Base-by-base conservation (phyloP, 148 eudicot species). In the Fagopyrum tataricum region DNA sequence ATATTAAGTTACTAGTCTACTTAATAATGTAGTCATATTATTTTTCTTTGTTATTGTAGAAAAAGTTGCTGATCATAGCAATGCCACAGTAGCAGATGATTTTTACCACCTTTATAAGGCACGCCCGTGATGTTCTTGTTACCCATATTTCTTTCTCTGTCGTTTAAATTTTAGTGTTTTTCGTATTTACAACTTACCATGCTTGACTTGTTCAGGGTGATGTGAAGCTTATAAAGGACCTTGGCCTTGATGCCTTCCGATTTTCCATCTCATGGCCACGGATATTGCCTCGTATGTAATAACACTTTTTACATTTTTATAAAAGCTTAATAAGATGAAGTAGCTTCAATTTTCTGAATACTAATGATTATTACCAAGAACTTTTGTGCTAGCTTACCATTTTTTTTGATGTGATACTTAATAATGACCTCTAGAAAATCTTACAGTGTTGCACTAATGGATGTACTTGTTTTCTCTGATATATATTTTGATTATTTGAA, bases 251-350 rank as follows among this genome's bases (percentile, higher is more conserved):
- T 40, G 69, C 69, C 40, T 64, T 64, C 15, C 18, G 69, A 64
- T 64, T 64, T 17, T 64, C 69, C 69, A 64, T 64, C 44, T 64
- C 69, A 24, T 64, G 69, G 69, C 42, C 69, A 64, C 69, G 69
- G 11, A 14, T 64, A 12, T 37, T 64, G 43, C 69, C 69, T 64
- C 20, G 69, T 64, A 64, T 26, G 69, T 15, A 51, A 51, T 18
- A 10, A 53, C 24, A 53, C 9, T n/a, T 53, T 7, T 18, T 53
- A 15, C 5, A 17, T 14, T 52, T 13, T 21, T 52, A 4, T n/a
- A 52, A 44, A 6, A 6, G 7, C 7, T 44, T 6, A 10, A 0
- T 44, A 2, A 10, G 0, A 6, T 10, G 1, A 44, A 10, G 47
- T 6, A 44, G 47, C 47, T 6, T 6, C 47, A 44, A 6, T 44